These are phyloP conservation scores for Cyclotella atomus DNA, from an alignment of 108 stramenopile species.

Conservation along the genomic window DNA sequence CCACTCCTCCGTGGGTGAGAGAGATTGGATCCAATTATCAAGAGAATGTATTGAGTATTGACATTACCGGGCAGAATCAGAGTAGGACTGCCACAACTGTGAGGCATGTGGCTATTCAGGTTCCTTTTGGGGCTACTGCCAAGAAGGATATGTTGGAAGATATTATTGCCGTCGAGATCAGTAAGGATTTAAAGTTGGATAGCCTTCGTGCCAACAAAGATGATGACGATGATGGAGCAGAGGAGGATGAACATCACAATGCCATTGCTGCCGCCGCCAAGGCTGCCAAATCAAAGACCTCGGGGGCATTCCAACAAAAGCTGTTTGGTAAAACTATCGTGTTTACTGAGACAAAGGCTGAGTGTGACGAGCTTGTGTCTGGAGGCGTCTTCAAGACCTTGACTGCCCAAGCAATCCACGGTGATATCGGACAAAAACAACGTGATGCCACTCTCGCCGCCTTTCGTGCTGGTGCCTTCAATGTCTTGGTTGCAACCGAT, in stretches of 20 bases:
- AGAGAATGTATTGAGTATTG: slow-evolving; percentile 86
- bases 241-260: slow-evolving; percentile 71
- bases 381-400: slow-evolving; percentile 89
- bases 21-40: slow-evolving; percentile 92
- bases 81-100: slow-evolving; percentile 95
- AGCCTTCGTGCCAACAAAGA: slow-evolving; percentile 23
- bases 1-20: slow-evolving; percentile 96
- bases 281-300: slow-evolving; percentile 64
- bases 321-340: slow-evolving; percentile 97
- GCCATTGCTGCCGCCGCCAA: slow-evolving; percentile 90
- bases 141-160: slow-evolving; percentile 82
- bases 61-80: slow-evolving; percentile 81
- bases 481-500: slow-evolving; percentile 99
- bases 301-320: slow-evolving; percentile 87
- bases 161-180: slow-evolving; percentile 93
- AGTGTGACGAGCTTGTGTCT: slow-evolving; percentile 91
- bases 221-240: slow-evolving; percentile 48
- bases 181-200: slow-evolving; percentile 66
- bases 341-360: slow-evolving; percentile 96
- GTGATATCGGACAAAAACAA: slow-evolving; percentile 99
- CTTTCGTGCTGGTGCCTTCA: slow-evolving; percentile 94
- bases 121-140: slow-evolving; percentile 86
- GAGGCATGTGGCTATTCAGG: slow-evolving; percentile 91
- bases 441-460: slow-evolving; percentile 96
- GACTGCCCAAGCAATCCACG: slow-evolving; percentile 95